A percentile compares a stretch with the other conserved stretches of the same genome.
These are phyloP conservation scores for Apostasia shenzhenica DNA, from an alignment of 106 monocot genomes.

Conservation along the genomic window DNA sequence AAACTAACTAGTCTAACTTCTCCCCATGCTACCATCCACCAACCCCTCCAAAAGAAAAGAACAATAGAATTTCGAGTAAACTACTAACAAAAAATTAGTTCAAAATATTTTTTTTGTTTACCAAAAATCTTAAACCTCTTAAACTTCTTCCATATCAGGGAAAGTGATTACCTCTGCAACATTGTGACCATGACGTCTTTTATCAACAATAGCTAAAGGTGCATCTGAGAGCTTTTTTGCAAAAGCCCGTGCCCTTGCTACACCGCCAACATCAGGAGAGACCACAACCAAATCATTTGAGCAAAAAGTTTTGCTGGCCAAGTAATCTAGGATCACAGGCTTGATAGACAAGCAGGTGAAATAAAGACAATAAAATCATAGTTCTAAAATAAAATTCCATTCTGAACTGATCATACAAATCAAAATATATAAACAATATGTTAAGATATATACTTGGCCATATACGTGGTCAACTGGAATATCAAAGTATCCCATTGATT, in stretches of 20 bases:
- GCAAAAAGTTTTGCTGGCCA: conserved; percentile 86
- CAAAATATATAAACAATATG: background rate
- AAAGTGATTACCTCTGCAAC: conserved; percentile 58
- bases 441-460: conserved; percentile 44
- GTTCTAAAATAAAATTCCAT: background rate
- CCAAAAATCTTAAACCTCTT: no score
- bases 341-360: conserved; percentile 6
- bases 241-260: conserved; percentile 86
- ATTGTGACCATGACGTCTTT: conserved; percentile 82
- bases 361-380: background rate
- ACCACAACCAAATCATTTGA: conserved; percentile 86
- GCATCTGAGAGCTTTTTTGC: conserved; percentile 95
- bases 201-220: conserved; percentile 90
- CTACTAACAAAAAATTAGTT: no score
- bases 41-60: no score
- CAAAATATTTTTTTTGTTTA: no score
- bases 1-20: no score
- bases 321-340: conserved; percentile 91
- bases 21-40: no score
- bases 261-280: conserved; percentile 93
- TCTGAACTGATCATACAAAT: background rate
- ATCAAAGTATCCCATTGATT: conserved; percentile 90
- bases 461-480: conserved; percentile 86
- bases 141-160: no score
- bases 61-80: no score